These are phyloP conservation scores for Fraxinus nigra DNA, from an alignment of 305 asterid species.

Conservation along the genomic window DNA sequence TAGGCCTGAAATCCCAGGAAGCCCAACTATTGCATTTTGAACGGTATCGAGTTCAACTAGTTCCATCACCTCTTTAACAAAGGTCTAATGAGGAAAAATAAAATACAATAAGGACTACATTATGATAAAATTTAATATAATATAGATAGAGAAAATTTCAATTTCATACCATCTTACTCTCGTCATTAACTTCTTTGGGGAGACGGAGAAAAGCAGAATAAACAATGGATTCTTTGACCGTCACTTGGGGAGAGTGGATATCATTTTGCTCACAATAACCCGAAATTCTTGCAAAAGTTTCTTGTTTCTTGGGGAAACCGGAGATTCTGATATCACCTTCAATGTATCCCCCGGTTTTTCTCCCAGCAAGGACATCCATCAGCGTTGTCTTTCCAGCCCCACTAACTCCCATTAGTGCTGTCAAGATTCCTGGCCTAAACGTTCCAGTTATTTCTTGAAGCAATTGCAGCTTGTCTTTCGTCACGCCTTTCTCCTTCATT, in stretches of 20 bases:
- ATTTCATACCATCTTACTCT: background rate
- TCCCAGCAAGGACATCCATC: constrained; percentile 37
- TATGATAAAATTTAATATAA: background rate
- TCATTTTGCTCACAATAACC: constrained; percentile 38
- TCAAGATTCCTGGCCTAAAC: constrained; percentile 36
- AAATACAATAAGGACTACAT: background rate
- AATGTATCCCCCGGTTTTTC: constrained; percentile 31
- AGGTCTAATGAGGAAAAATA: background rate
- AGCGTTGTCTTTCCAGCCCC: constrained; percentile 44
- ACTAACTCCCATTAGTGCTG: constrained; percentile 35
- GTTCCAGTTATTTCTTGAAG: constrained; percentile 30
- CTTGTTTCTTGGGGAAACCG: constrained; percentile 33
- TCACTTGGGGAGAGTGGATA: constrained; percentile 31
- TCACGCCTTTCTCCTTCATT: constrained; percentile 30
- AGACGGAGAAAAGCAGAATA: constrained; percentile 36
- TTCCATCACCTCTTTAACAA: constrained; percentile 24
- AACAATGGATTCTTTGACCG: constrained; percentile 25
- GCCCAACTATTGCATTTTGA: constrained; percentile 22
- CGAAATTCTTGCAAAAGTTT: constrained; percentile 33
- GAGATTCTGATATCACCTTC: constrained; percentile 33
- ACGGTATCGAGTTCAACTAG: constrained; percentile 23
- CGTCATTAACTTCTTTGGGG: background rate
- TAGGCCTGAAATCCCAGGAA: constrained; percentile 26
- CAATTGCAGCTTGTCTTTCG: constrained; percentile 24
- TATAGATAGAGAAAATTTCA: background rate